Conservation (phyloP, 1,284 basidiomycete genomes). For the Apiotrichum gracile region DNA sequence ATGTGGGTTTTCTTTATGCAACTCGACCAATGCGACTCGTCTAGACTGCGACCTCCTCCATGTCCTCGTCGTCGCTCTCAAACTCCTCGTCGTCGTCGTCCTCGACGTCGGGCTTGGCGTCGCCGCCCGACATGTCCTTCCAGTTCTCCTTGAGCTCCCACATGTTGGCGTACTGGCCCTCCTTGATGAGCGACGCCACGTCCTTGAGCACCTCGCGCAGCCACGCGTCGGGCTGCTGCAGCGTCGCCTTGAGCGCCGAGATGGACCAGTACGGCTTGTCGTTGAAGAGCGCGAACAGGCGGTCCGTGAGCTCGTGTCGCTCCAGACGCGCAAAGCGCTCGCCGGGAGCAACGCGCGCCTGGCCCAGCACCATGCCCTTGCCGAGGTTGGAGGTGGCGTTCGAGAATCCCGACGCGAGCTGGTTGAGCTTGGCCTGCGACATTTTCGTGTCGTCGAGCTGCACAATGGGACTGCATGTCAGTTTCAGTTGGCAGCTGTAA, state of each 20-base stretch:
- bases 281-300: constrained; percentile 73
- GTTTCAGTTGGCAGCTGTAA: background rate
- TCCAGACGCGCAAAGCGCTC: constrained; percentile 87
- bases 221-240: constrained; percentile 86
- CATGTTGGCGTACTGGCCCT: constrained; percentile 56
- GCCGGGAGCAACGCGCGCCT: constrained; percentile 30
- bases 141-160: constrained; percentile 41
- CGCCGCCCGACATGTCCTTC: constrained; percentile 15
- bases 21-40: no score
- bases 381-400: constrained; percentile 33
- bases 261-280: constrained; percentile 78
- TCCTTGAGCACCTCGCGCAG: constrained; percentile 79
- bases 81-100: constrained; percentile 10
- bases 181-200: constrained; percentile 72
- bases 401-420: constrained; percentile 33
- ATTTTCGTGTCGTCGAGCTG: constrained; percentile 43
- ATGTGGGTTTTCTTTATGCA: background rate
- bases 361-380: constrained; percentile 29
- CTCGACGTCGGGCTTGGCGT: constrained; percentile 1
- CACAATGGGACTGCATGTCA: constrained; percentile 37
- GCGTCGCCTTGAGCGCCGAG: constrained; percentile 68
- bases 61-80: constrained; percentile 22
- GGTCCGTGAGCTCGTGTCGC: constrained; percentile 74
- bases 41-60: constrained; percentile 19
- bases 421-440: constrained; percentile 37